Evolutionary conservation across 2,329 filamentous ascomycete genomes (phyloP).

Genomic region (Cordyceps farinosa): DNA sequence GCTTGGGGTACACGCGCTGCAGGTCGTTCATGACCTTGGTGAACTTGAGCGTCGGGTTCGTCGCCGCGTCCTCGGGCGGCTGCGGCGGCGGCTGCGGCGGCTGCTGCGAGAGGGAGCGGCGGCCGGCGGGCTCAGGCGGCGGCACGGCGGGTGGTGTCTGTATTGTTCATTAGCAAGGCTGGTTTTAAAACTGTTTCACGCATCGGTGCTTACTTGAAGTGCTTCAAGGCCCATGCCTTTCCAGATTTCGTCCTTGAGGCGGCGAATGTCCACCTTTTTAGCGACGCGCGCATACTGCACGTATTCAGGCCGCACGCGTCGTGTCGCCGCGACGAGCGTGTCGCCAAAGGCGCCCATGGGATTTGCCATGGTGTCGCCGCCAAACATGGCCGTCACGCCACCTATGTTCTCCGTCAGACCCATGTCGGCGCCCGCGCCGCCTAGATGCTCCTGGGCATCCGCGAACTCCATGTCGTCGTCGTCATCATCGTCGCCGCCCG

Average conservation of each 20-base stretch:
- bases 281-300: conserved; percentile 67
- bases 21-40: conserved; percentile 88
- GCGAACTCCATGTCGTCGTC: conserved; percentile 73
- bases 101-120: conserved; percentile 22
- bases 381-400: conserved; percentile 49
- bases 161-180: neutral
- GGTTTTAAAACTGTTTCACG: too few relatives aligned
- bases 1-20: conserved; percentile 78
- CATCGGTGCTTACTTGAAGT: conserved; percentile 39
- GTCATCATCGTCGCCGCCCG: conserved; percentile 55
- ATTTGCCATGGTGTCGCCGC: conserved; percentile 44
- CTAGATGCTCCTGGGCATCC: conserved; percentile 73
- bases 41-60: conserved; percentile 68
- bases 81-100: conserved; percentile 35
- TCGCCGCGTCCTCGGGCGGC: conserved; percentile 30
- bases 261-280: conserved; percentile 67
- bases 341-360: conserved; percentile 57
- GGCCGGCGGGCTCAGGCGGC: neutral
- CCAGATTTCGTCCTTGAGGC: conserved; percentile 69
- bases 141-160: conserved; percentile 11
- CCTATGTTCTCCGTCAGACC: conserved; percentile 45
- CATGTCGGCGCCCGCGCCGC: conserved; percentile 49
- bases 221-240: conserved; percentile 59
- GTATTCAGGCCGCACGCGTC: conserved; percentile 62
- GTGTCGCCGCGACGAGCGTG: conserved; percentile 62